These are phyloP conservation scores for Breynia disticha DNA, from an alignment of 441 rosid species.

Conservation along the genomic window DNA sequence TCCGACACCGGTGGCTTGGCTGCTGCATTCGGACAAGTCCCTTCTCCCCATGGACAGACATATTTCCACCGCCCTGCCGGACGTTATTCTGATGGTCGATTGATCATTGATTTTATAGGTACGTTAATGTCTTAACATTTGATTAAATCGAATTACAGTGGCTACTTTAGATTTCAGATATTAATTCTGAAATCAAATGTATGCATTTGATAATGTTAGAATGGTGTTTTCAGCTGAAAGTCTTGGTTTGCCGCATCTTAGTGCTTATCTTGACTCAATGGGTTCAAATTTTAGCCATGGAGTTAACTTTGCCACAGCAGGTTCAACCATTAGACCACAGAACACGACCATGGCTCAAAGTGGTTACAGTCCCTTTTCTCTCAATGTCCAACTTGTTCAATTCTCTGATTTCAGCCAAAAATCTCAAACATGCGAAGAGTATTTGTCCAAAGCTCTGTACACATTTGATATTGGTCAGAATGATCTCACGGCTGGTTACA, in stretches of 20 bases:
- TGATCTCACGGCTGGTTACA: constrained; percentile 56
- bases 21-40: constrained; percentile 27
- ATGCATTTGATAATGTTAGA: too few species aligned
- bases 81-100: constrained; percentile 33
- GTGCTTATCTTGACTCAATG: constrained; percentile 53
- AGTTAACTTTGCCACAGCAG: constrained; percentile 80
- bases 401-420: constrained; percentile 44
- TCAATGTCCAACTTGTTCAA: constrained; percentile 59
- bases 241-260: constrained; percentile 43
- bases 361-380: constrained; percentile 64
- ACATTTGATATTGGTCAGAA: constrained; percentile 77
- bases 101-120: constrained; percentile 35
- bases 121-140: not conserved
- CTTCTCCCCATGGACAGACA: constrained; percentile 27
- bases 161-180: too few species aligned
- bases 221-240: constrained; percentile 10
- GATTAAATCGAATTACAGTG: too few species aligned
- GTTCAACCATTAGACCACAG: constrained; percentile 61
- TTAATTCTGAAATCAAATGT: too few species aligned
- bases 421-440: constrained; percentile 33
- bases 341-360: constrained; percentile 38
- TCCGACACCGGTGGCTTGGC: constrained; percentile 38
- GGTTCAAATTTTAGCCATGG: constrained; percentile 78
- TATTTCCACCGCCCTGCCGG: constrained; percentile 33
- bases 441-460: constrained; percentile 50